A percentile compares a stretch with the other conserved stretches of the same genome.
These are phyloP conservation scores for Neurospora sp. DNA, from an alignment of 2,329 filamentous ascomycete species.

Conservation along the genomic window DNA sequence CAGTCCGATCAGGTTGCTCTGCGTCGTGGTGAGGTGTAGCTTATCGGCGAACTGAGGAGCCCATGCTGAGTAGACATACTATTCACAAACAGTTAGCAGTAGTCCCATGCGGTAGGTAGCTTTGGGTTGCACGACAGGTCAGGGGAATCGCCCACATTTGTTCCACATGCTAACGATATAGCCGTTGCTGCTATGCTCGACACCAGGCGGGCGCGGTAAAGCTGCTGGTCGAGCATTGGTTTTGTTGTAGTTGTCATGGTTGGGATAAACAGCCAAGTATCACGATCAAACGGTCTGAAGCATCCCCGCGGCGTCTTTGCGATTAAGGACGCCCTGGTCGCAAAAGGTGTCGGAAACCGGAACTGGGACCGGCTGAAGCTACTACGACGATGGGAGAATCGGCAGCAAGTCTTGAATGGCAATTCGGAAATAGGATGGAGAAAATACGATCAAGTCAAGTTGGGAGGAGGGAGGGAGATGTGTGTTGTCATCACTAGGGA, in stretches of 20 bases:
- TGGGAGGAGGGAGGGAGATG: background rate
- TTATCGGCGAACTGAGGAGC: slow-evolving; percentile 87
- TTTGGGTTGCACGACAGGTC: slow-evolving; percentile 18
- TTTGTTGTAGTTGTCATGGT: slow-evolving; percentile 4
- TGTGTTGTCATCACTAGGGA: background rate
- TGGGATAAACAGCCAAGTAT: slow-evolving; percentile 1
- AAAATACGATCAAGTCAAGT: background rate
- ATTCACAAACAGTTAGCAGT: background rate
- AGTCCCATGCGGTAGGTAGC: background rate
- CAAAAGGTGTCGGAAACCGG: background rate
- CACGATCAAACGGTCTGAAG: slow-evolving; percentile 7
- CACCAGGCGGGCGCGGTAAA: slow-evolving; percentile 59
- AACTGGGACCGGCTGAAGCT: background rate
- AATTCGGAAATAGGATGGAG: background rate
- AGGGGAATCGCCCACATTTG: slow-evolving; percentile 52
- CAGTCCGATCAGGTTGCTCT: slow-evolving; percentile 85
- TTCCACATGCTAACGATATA: slow-evolving; percentile 83
- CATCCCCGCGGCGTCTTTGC: slow-evolving; percentile 6
- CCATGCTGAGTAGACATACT: slow-evolving; percentile 99
- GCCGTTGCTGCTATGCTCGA: slow-evolving; percentile 78
- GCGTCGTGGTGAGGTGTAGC: slow-evolving; percentile 78
- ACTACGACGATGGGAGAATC: background rate
- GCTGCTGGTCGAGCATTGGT: slow-evolving; percentile 37
- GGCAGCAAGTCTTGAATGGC: background rate
- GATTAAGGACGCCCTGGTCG: background rate